These are phyloP conservation scores for Clarkia xantiana DNA, from an alignment of 345 rosid genomes.

Conservation along the genomic window DNA sequence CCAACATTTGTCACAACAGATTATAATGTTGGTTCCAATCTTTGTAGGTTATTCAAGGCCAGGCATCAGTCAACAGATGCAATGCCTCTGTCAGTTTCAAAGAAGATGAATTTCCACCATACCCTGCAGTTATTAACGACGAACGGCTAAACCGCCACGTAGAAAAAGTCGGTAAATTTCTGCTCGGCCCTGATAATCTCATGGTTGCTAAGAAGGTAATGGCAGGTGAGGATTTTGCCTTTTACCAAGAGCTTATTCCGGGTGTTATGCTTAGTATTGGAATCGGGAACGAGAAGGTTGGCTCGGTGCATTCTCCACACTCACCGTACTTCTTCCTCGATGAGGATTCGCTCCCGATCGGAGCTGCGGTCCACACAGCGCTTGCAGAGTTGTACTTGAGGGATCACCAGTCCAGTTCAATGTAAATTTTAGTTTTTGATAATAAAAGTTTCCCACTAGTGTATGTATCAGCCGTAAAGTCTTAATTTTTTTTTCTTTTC, in stretches of 20 bases:
- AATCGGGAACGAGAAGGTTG: slow-evolving; percentile 47
- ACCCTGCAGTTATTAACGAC: slow-evolving; percentile 62
- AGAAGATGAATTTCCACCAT: slow-evolving; percentile 28
- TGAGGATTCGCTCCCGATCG: slow-evolving; percentile 66
- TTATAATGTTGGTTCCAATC: background rate
- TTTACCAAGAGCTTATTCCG: slow-evolving; percentile 60
- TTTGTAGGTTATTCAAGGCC: slow-evolving; percentile 48
- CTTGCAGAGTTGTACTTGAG: slow-evolving; percentile 47
- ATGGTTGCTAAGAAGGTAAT: slow-evolving; percentile 27
- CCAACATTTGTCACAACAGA: no score
- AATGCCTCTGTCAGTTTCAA: slow-evolving; percentile 31
- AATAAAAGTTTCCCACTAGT: background rate
- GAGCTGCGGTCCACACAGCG: slow-evolving; percentile 59
- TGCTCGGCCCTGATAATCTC: slow-evolving; percentile 52
- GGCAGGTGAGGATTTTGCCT: slow-evolving; percentile 85
- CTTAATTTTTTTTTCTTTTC: no score
- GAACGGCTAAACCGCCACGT: slow-evolving; percentile 35
- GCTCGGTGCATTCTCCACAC: slow-evolving; percentile 51
- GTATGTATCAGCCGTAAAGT: no score
- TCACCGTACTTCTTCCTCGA: slow-evolving; percentile 68
- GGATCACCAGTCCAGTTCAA: slow-evolving; percentile 26
- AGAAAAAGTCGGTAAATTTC: slow-evolving; percentile 29
- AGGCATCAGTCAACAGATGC: slow-evolving; percentile 60
- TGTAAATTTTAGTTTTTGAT: slow-evolving; percentile 3
- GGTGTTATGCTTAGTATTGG: slow-evolving; percentile 62